A percentile compares a stretch with the other conserved stretches of the same genome.
Evolutionary conservation across 495 filamentous ascomycete genomes (phyloP).

Genomic region (Cudoniella acicularis): DNA sequence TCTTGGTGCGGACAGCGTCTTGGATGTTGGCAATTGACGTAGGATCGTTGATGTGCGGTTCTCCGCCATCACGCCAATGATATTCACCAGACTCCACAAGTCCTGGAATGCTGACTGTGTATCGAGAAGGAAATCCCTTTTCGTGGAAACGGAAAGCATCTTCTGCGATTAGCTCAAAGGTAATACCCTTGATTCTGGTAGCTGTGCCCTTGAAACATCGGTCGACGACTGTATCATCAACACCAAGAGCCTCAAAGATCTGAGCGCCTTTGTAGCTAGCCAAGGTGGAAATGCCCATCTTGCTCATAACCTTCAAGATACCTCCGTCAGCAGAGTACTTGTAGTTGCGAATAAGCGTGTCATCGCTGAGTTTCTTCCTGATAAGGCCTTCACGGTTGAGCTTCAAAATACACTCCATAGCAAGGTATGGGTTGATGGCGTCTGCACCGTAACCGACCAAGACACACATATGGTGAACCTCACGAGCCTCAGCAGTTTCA

Average conservation of each 20-base stretch:
- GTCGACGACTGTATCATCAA: constrained; percentile 94
- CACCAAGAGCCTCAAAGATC: constrained; percentile 98
- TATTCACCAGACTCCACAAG: constrained; percentile 96
- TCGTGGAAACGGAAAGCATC: constrained; percentile 98
- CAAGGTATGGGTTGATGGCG: constrained; percentile 94
- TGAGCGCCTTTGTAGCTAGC: constrained; percentile 99
- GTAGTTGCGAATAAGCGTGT: constrained; percentile 91
- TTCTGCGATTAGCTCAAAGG: constrained; percentile 92
- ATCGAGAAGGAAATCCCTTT: constrained; percentile 83
- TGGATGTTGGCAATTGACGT: constrained; percentile 95
- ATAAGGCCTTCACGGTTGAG: constrained; percentile 95
- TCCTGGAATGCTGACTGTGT: constrained; percentile 75
- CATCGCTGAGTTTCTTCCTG: constrained; percentile 80
- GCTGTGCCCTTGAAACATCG: constrained; percentile 96
- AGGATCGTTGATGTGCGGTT: constrained; percentile 97
- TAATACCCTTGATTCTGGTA: constrained; percentile 92
- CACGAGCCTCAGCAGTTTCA: constrained; percentile 94
- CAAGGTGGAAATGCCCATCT: constrained; percentile 99
- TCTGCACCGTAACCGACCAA: constrained; percentile 95
- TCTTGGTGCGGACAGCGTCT: constrained; percentile 96
- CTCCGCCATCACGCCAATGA: constrained; percentile 98
- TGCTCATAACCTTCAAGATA: constrained; percentile 99
- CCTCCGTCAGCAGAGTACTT: constrained; percentile 97
- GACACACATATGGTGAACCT: constrained; percentile 99
- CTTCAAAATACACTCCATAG: constrained; percentile 97